Base-by-base conservation (phyloP, 2,329 filamentous ascomycete species). In the Nannizzia gypsea region DNA sequence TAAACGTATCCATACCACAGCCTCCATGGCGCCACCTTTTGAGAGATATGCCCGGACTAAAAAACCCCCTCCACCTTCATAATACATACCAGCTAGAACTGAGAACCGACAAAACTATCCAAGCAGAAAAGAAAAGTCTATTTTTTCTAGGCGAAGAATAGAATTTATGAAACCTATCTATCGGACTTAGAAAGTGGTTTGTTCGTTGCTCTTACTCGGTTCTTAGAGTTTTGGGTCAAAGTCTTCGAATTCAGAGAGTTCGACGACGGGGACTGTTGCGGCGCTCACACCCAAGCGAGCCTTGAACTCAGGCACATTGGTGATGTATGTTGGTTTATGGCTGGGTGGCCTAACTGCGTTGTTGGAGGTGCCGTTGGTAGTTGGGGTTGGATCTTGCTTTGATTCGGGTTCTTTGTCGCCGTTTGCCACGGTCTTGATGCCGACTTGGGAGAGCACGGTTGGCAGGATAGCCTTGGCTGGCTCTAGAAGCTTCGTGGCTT, bases 201-300 rank as follows among this genome's bases (percentile, higher is more conserved):
- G 3, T 46, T 9, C n/a, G 17, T 20, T 20, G 6, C 17, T 11
- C 13, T 36, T 46, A 17, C 15, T 28, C 28, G 38, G 56, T n/a
- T 31, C 31, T 80, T 72, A 92, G 60, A 96, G 79, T 77, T 96
- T 96, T 13, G 88, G 76, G 64, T 89, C 89, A 62, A 86, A 78
- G 62, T 96, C 92, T 71, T 96, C 88, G 72, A 92, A 97, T 68
- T 90, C 88, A 63, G 80, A 86, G 60, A 97, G 73, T 65, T 93
- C 87, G 68, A 82, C 85, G 31, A 88, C 82, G 0, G 91, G 83
- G 63, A 80, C 80, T 1, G 90, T 83, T 0, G 89, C 92, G 22
- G 81, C 79, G 64, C 85, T 93, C 28, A 89, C 81, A 61, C 82
- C 77, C 67, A 96, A 78, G 13, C 83, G 79, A 0, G 88, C 84